phyloP scores from a whole-genome alignment of 257 asterid genomes.

The Solanum clarkiae region DNA sequence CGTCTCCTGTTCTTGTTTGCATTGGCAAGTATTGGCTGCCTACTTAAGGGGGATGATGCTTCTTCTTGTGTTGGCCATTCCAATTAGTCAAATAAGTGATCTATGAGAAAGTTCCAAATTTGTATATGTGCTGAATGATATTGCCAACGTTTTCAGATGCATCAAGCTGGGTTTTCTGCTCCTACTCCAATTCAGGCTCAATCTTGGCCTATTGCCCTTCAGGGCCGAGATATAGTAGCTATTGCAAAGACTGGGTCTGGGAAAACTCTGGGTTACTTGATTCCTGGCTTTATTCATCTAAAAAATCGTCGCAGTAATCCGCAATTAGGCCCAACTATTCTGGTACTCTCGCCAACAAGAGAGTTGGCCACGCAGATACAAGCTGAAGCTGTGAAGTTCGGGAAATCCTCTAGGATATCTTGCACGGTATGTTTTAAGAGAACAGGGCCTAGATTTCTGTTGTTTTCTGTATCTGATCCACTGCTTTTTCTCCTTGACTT shows the following conservation, averaged over 20 bases:
- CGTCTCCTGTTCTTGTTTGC: conserved; percentile 65
- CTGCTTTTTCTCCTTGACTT: background rate
- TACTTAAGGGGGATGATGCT: conserved; percentile 55
- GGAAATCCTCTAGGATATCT: conserved; percentile 70
- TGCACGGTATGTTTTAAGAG: conserved; percentile 55
- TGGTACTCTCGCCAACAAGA: conserved; percentile 93
- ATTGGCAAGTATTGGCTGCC: conserved; percentile 61
- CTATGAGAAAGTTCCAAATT: conserved; percentile 25
- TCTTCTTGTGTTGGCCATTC: conserved; percentile 66
- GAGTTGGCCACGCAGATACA: conserved; percentile 97
- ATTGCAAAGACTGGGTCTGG: conserved; percentile 19
- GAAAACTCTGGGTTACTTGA: conserved; percentile 17
- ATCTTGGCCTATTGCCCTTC: conserved; percentile 19
- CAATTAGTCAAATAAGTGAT: conserved; percentile 27
- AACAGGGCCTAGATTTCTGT: background rate
- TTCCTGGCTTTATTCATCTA: conserved; percentile 11
- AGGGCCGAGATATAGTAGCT: conserved; percentile 14
- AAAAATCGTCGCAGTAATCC: conserved; percentile 38
- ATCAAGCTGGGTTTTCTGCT: conserved; percentile 17
- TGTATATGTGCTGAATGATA: conserved; percentile 28
- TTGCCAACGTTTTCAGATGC: conserved; percentile 58
- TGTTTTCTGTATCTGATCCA: background rate
- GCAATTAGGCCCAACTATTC: conserved; percentile 80
- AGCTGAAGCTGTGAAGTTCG: conserved; percentile 88
- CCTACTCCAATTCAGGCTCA: conserved; percentile 22